Base-by-base conservation (phyloP, 2,329 filamentous ascomycete species). In the Colletotrichum tofieldiae region DNA sequence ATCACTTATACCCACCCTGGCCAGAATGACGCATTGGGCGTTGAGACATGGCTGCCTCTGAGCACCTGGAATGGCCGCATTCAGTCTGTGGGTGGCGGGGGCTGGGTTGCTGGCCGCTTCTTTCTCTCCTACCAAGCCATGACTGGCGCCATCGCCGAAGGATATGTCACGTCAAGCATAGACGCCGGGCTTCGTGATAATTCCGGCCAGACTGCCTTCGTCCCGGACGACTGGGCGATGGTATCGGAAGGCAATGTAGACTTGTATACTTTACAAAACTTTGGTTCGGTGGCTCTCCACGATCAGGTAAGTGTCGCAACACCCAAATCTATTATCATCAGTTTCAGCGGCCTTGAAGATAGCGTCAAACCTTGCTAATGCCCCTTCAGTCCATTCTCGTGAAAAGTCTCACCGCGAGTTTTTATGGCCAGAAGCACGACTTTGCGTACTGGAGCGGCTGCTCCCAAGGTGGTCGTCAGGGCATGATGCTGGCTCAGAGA, bases 381-480 rank as follows among this genome's bases (percentile, higher is more conserved):
- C 23, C 23, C 2, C 23, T 26, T 26, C 23, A 26, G 23, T 26
- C 23, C 23, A 26, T 26, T 26, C 23, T 26, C 1, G 23, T 26
- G 23, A 26, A 26, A 26, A 2, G 2, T 26, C 23, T 26, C 23
- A 26, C 23, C 23, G 23, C 1, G 23, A 26, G 23, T 2, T 26
- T 26, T 26, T 26, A 26, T 26, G 23, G 23, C 23, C 23, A 26
- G 23, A 26, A 26, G 23, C 23, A 26, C 23, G 23, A 26, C 23
- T 26, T 26, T 26, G 23, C 23, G 23, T 87, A 87, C 76, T 87
- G 84, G 74, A 78, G 81, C n/a, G 87, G 86, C 35, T 88, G 86
- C 74, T 86, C 84, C 1, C 87, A 85, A 0, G 87, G 87, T 23
- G 87, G 87, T 2, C 79, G 86, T 3, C 86, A 88, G 77, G 86